Base-by-base conservation (phyloP, 306 rosid genomes). In the Lagenaria siceraria region DNA sequence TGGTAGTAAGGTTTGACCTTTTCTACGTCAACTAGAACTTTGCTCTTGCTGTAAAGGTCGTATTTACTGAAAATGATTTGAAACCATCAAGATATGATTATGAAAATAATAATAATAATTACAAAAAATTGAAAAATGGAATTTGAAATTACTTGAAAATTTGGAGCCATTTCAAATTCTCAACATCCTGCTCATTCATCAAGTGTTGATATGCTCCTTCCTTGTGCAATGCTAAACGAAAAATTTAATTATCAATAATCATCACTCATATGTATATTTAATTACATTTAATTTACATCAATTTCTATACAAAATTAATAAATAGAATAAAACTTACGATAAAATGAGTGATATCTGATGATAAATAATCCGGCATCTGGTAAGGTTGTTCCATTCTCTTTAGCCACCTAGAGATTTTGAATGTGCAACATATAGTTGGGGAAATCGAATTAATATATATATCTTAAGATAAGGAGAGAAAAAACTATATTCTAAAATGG, bases 141-240 rank as follows among this genome's bases (percentile, higher is more conserved):
- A 18, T 5, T 8, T 21, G 0, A 24, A 64, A 42, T 25, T 81
- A 90, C 96, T 90, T 85, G 82, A 90, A 90, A 6, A 87, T 48
- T 1, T 85, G n/a, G 6, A 90, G 89, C 96, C 96, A 90, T 80
- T 88, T 85, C 68, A 88, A 54, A 56, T 87, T 88, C 76, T 90
- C 82, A 36, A 70, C 56, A 63, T 90, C 92, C 43, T 87, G 90
- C 77, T 80, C 77, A 74, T 84, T 87, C 90, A 90, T 87, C 48
- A 90, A 78, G 65, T 88, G 86, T 74, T 60, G 80, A 42, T 89
- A 89, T 4, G 88, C 88, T 74, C 89, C 94, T 40, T 70, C 80
- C 33, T 18, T 84, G 15, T 89, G 91, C 19, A 86, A 71, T 29
- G 94, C 93, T 89, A 82, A 75, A 84, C 68, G 7, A n/a, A 8